Base-by-base conservation (phyloP, 2,329 filamentous ascomycete genomes). In the Stagonosporopsis cucurbitacearum region DNA sequence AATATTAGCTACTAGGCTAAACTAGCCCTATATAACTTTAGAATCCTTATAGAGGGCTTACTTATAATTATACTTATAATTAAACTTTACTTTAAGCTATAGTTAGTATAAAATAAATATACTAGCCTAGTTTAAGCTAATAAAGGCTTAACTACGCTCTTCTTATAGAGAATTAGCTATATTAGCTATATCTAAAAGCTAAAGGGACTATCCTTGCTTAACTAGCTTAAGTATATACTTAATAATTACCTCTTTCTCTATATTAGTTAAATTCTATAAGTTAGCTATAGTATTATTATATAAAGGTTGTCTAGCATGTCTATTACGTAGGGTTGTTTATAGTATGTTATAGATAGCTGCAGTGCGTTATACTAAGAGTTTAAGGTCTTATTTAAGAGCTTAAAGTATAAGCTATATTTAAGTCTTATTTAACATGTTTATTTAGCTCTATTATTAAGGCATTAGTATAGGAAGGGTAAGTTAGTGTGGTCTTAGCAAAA, bases 81-180 rank as follows among this genome's bases (percentile, higher is more conserved):
- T 60, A 46, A 62, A 57, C 26, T 60, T 57, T 7, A 59, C 49
- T 44, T 51, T 50, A 40, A 65, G 52, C 57, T 62, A 9, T 40
- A 44, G 35, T 25, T 32, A 43, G 45, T 48, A 44, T 36, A 25
- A 53, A 33, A 60, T 39, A 54, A 63, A 62, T 43, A 19, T 48
- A 40, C 35, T 37, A 54, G 53, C 22, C 60, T 50, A 59, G 50
- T 59, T 50, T 41, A 50, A 43, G 22, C 54, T 55, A 53, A 60
- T 41, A 43, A 17, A 47, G 23, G 28, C 17, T 23, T 35, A 19
- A 36, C 41, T 33, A 35, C 41, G 32, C 26, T 33, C 40, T 51
- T 13, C 35, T 6, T 54, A 46, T 44, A 63, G 41, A 49, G 41
- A 52, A 54, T 63, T 41, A 33, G 47, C 50, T 45, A 63, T 60